Base-by-base conservation (phyloP, 768 basidiomycete species). In the Rhizopogon vinicolor region DNA sequence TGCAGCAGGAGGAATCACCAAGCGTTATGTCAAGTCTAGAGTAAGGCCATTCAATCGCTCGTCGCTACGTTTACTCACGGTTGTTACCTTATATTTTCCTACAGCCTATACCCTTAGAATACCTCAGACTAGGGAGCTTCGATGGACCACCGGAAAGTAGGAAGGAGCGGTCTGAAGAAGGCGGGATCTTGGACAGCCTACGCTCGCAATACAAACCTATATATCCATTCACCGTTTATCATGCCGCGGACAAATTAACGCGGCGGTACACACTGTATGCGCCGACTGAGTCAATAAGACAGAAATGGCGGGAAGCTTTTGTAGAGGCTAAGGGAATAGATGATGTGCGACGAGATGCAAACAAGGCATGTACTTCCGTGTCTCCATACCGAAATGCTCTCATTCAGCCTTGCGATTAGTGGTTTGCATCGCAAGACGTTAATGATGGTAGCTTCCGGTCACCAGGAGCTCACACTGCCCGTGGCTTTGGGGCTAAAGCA, bases 21-120 rank as follows among this genome's bases (percentile, higher is more conserved):
- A 74, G 68, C 78, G 84, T 40, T 65, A 76, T 41, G 76, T 92
- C 16, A 75, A 84, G 42, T 87, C 85, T 45, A 77, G 89, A 55
- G 91, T 93, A 68, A 53, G 85, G 67, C 16, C 12, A 28, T 18
- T 10, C 18, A 41, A 7, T 53, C 28, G 46, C 31, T 18, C 25
- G 31, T 56, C 35, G 57, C 33, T 1, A 33, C 48, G 56, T 10
- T 37, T 60, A 33, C 19, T 49, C 18, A 31, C 18, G 13, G 39
- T 54, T 16, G 51, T 61, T 57, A 46, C 44, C 18, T 58, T 4
- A 49, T 9, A 50, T 42, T 56, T 46, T 58, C 53, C 16, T 39
- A 37, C 58, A 93, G 91, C 91, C 91, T 29, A 80, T 93, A 53
- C 87, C 90, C 3, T 71, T 93, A 2, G 85, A 87, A 39, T 92